A percentile compares a stretch with the other conserved stretches of the same genome.
phyloP scores from a whole-genome alignment of 2,329 filamentous ascomycete species.

The Neobulgaria alba region DNA sequence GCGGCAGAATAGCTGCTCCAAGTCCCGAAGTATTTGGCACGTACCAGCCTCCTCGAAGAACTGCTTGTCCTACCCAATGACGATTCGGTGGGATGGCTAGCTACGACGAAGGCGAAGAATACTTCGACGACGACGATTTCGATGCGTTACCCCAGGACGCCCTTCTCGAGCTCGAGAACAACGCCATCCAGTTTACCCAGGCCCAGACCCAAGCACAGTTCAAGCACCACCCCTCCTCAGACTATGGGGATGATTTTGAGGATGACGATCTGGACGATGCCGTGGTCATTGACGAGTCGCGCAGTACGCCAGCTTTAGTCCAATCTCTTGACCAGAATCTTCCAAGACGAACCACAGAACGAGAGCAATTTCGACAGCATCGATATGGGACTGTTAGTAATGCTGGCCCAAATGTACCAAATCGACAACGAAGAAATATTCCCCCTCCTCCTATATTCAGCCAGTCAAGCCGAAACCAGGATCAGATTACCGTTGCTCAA shows the following conservation, averaged over 20 bases:
- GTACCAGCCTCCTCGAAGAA: too few relatives aligned
- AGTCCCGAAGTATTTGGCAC: too few relatives aligned
- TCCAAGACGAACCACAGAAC: slow-evolving; percentile 12
- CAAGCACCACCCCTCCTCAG: slow-evolving; percentile 26
- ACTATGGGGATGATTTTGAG: slow-evolving; percentile 30
- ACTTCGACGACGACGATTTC: slow-evolving; percentile 56
- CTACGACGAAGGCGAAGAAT: slow-evolving; percentile 38
- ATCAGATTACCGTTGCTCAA: background rate
- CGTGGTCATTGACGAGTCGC: slow-evolving; percentile 36
- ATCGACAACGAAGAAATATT: slow-evolving; percentile 7
- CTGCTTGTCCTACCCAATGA: slow-evolving; percentile 20
- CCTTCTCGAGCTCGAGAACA: slow-evolving; percentile 54
- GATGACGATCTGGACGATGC: slow-evolving; percentile 43
- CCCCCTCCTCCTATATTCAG: slow-evolving; percentile 4
- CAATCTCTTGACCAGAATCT: slow-evolving; percentile 12
- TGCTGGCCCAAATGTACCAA: slow-evolving; percentile 7
- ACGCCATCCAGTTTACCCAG: slow-evolving; percentile 50
- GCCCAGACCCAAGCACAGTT: slow-evolving; percentile 17
- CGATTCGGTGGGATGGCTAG: slow-evolving; percentile 33
- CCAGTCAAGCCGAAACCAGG: slow-evolving; percentile 5
- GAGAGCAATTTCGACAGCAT: slow-evolving; percentile 19
- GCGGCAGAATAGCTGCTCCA: too few relatives aligned
- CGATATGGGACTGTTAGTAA: slow-evolving; percentile 13
- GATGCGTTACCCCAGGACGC: slow-evolving; percentile 49
- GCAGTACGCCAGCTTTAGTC: slow-evolving; percentile 17